Evolutionary conservation across 208 protist genomes (phyloP), one percentile per base, ranked within the genome.

Genomic region (Trypanosoma platydactyli): DNA sequence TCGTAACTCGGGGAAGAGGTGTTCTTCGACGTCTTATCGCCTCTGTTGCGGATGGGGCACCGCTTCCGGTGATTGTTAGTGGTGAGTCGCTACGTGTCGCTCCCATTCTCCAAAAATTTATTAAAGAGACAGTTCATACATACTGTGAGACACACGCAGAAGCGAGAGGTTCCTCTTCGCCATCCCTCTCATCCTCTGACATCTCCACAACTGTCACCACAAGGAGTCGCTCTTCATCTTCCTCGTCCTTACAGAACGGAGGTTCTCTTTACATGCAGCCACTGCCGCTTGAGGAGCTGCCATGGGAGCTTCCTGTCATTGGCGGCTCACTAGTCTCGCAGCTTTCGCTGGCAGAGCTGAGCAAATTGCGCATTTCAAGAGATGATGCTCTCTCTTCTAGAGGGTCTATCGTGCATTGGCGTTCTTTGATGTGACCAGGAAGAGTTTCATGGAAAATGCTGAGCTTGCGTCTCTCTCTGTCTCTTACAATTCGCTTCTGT

Each of bases 71-170:
- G 51, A 70, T 91, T 41, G 41, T 91, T 3, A 61, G 71, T 5
- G 85, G 85, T 0, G 85, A 91, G 57, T 80, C 80, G 13, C 62
- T 91, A 30, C 77, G 70, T 63, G 60, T 83, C n/a, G 61, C 61
- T 49, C 85, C 85, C 9, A 60, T 80, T 51, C 45, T 87, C 20
- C 16, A 5, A 13, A 60, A 73, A 1, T 76, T 91, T 24, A 54
- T 84, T 40, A 53, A 66, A 9, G 59, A 69, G 16, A 49, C 77
- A 6, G 53, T 86, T 15, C 63, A 29, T 20, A 66, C 38, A 33
- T 76, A 73, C 33, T 70, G 67, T 3, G 50, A 56, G 4, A 25
- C 7, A 42, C 20, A 15, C 42, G 42, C 20, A 20, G 15, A 1
- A 42, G 29, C 13, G 38, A 52, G 38, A 22, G 24, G 48, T 20